Evolutionary conservation across 1,284 basidiomycete species (phyloP), one percentile per base, ranked within the genome.

Genomic region (Apiotrichum sp.): DNA sequence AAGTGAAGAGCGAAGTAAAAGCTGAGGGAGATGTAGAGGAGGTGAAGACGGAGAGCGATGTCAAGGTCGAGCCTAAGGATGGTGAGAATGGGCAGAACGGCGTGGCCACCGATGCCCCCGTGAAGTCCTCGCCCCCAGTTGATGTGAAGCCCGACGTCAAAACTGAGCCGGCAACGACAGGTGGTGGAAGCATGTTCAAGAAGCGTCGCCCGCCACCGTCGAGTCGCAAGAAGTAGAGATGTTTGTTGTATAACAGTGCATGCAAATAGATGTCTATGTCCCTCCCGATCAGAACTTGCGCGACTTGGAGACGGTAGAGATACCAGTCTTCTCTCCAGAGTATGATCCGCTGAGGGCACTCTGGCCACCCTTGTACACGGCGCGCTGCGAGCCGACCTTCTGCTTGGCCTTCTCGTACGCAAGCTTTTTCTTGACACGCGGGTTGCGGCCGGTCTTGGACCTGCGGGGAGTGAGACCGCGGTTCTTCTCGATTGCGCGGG

Each of bases 321-420:
- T 93, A 81, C 92, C 93, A 49, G 77, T 80, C 70, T 78, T 78
- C 65, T 83, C 81, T 63, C 81, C 81, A 31, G 71, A 65, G 66
- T 82, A 82, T 36, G 70, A 64, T 2, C 78, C 77, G 3, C 70
- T 71, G 39, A 76, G 68, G 6, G 75, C 72, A 10, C 71, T 81
- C 57, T 88, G 78, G 36, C 90, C 89, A 58, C 90, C 90, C 74
- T 88, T 93, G 82, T 85, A 96, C 32, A 92, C 82, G 22, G 91
- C 85, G 72, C 89, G 87, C 76, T 93, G 89, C 34, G 87, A 91
- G 32, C 85, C 80, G 16, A 96, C 80, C 77, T 87, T 91, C 80
- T 88, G 90, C 80, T 93, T 88, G 58, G 92, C 93, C 78, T 95
- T 87, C 69, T 93, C 92, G 80, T 86, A 97, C 69, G 84, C 86